These are phyloP conservation scores for Candida glucosophila DNA, from an alignment of 1,139 yeast species.

Conservation along the genomic window DNA sequence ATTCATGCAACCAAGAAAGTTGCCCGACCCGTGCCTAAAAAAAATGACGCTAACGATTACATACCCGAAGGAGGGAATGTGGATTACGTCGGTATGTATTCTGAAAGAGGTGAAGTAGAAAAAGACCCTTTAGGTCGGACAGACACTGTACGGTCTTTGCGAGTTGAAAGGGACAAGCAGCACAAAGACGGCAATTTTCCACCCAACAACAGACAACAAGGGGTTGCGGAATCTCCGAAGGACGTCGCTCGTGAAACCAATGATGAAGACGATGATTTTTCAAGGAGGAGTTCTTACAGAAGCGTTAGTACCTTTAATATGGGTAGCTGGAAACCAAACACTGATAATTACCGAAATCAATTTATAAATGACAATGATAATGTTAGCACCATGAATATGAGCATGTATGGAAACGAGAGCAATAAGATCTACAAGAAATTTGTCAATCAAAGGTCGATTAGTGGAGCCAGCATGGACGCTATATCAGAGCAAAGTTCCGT, in stretches of 20 bases:
- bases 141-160: too few relatives aligned
- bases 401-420: constrained; percentile 16
- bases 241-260: constrained; percentile 1
- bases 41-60: too few relatives aligned
- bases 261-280: constrained; percentile 9
- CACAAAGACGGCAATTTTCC: background rate
- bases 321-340: constrained; percentile 49
- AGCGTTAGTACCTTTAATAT: constrained; percentile 34
- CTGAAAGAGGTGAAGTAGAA: too few relatives aligned
- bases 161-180: background rate
- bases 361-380: constrained; percentile 41
- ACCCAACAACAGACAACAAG: too few relatives aligned
- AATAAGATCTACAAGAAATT: constrained; percentile 25
- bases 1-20: too few relatives aligned
- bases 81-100: too few relatives aligned
- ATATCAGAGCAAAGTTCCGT: constrained; percentile 19
- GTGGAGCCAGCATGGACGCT: constrained; percentile 13
- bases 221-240: too few relatives aligned
- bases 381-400: constrained; percentile 29
- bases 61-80: too few relatives aligned
- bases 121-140: too few relatives aligned
- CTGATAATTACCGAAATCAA: constrained; percentile 40
- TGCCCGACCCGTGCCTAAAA: too few relatives aligned
- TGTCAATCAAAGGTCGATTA: constrained; percentile 21
- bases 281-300: constrained; percentile 29